Evolutionary conservation across 257 asterid species (phyloP).

Genomic region (Solanum stenotomum): DNA sequence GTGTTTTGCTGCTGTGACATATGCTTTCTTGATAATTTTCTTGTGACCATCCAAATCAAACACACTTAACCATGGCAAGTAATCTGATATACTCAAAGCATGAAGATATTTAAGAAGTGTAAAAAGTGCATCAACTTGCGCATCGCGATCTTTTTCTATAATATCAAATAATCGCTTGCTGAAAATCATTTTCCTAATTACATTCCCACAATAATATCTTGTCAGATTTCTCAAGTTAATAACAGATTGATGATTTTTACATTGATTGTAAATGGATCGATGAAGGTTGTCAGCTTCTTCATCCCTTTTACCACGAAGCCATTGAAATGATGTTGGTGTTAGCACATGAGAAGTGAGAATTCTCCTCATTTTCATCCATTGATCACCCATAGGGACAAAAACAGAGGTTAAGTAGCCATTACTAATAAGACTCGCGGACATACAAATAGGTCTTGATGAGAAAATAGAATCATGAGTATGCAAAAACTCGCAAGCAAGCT

Average conservation of each 20-base stretch:
- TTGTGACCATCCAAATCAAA: not conserved
- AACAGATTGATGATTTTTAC: not conserved
- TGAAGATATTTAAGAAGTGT: not conserved
- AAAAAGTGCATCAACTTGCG: not conserved
- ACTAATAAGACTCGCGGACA: not conserved
- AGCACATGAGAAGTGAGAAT: not conserved
- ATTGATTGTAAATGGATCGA: not conserved
- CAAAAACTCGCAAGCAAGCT: constrained; percentile 13
- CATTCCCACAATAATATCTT: not conserved
- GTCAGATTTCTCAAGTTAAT: not conserved
- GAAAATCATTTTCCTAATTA: not conserved
- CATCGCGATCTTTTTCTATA: not conserved
- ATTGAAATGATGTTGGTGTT: not conserved
- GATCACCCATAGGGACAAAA: not conserved
- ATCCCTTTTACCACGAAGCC: not conserved
- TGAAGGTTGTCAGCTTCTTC: not conserved
- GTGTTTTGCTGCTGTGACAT: not conserved
- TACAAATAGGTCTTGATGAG: constrained; percentile 5
- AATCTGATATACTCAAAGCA: not conserved
- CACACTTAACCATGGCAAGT: not conserved
- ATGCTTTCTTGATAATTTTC: not conserved
- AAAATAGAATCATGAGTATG: constrained; percentile 1
- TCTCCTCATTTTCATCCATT: not conserved
- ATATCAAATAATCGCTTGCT: not conserved
- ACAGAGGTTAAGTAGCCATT: not conserved